Evolutionary conservation across 306 rosid genomes (phyloP), one percentile per base, ranked within the genome.

Genomic region (Urtica urens): DNA sequence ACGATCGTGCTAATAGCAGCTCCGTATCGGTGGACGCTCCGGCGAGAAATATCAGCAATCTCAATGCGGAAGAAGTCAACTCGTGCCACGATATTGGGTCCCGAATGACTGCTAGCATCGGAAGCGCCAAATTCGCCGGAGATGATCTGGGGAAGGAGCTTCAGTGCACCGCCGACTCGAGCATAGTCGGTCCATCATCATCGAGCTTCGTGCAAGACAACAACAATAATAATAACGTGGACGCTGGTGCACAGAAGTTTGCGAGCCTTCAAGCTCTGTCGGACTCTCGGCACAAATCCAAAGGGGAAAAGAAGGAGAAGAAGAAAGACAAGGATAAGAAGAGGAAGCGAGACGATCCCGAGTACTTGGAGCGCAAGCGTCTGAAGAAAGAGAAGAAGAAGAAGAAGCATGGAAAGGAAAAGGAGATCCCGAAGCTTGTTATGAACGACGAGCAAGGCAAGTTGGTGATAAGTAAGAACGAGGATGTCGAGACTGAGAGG

Each of bases 21-120:
- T 90, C 97, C 37, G 90, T 88, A 57, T 90, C 97, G 7, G 97
- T 90, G 34, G 97, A 90, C 64, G 97, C 97, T 40, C 97, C 97
- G 33, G 78, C 51, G 49, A 77, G 82, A 65, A 84, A 74, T 60
- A 65, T 58, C 19, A 60, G 82, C 72, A 66, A 70, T 64, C 87
- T 70, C 50, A 77, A 81, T 48, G 49, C 77, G 2, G 95, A 90
- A 68, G 97, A 90, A 66, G 87, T 76, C 11, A 84, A 75, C 66
- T 84, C 95, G 40, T 84, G 80, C 53, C 87, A 77, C 33, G 77
- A 67, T 67, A 86, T 1, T 35, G 87, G 94, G 53, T 90, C 92
- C 15, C 87, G 70, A 55, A 64, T 90, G 95, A 90, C 95, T 58
- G 95, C 92, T 56, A 90, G 97, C 68, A 84, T 81, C 42, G 95